Evolutionary conservation across 2,329 filamentous ascomycete genomes (phyloP).

Genomic region (Diaporthe aspalathi): DNA sequence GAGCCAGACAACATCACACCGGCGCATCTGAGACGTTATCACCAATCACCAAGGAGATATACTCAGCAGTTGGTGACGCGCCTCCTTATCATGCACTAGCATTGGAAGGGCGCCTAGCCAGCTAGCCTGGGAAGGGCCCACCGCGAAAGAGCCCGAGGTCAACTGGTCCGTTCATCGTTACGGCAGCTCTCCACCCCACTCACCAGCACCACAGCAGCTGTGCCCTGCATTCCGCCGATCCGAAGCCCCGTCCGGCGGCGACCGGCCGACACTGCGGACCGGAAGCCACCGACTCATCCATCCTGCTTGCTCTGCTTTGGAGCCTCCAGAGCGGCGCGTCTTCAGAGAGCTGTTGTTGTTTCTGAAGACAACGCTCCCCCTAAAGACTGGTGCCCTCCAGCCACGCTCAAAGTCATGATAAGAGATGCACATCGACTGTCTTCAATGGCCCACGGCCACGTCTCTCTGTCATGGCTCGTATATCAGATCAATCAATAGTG

Average conservation of each 20-base stretch:
- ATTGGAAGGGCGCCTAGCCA: background rate
- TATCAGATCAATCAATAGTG: background rate
- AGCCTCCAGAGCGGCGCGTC: too few relatives aligned
- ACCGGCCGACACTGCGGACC: constrained; percentile 18
- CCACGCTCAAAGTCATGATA: background rate
- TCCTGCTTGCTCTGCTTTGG: background rate
- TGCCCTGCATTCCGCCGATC: constrained; percentile 10
- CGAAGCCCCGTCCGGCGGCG: constrained; percentile 27
- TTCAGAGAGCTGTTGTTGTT: background rate
- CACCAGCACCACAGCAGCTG: background rate
- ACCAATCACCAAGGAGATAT: background rate
- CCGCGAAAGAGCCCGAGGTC: constrained; percentile 22
- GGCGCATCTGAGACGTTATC: background rate
- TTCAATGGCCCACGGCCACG: background rate
- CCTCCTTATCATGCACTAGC: constrained; percentile 20
- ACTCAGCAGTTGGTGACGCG: constrained; percentile 7
- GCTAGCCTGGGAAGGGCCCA: constrained; percentile 13
- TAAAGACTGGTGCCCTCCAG: background rate
- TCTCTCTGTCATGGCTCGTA: too few relatives aligned
- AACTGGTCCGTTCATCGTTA: too few relatives aligned
- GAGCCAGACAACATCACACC: background rate
- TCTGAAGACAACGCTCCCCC: background rate
- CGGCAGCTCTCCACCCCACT: constrained; percentile 6
- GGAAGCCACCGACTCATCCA: constrained; percentile 24
- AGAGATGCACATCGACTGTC: background rate